Percentiles rank a stretch among this genome's conserved stretches.
Conservation (phyloP, 129 eudicot genomes). For the sunflower (Helianthus annuus) region DNA sequence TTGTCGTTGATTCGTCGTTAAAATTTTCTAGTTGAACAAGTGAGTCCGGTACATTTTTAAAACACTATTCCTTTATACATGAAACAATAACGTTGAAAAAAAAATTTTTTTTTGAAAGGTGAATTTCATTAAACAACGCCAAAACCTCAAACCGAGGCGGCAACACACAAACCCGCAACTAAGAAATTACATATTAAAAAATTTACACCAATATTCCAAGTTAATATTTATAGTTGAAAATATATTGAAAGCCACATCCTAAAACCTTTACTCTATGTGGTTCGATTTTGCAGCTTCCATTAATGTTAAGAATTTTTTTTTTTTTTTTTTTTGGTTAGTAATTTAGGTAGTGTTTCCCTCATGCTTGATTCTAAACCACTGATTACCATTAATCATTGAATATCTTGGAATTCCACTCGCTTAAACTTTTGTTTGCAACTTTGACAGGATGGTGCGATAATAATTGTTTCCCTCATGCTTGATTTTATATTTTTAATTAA, state of each 20-base stretch:
- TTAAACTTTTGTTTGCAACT: slow-evolving; percentile 7
- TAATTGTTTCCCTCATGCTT: slow-evolving; percentile 10
- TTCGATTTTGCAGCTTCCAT: neutral
- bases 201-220: too few species aligned
- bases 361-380: neutral
- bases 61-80: too few species aligned
- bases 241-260: neutral
- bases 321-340: neutral
- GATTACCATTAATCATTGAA: neutral
- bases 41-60: too few species aligned
- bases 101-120: too few species aligned
- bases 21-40: too few species aligned
- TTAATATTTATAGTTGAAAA: too few species aligned
- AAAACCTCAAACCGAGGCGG: too few species aligned
- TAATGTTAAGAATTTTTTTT: neutral
- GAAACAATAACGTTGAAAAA: too few species aligned
- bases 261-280: neutral
- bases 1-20: too few species aligned
- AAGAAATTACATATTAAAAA: too few species aligned
- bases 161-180: too few species aligned
- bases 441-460: slow-evolving; percentile 5
- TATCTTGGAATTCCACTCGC: slow-evolving; percentile 7
- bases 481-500: neutral
- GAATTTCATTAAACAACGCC: too few species aligned
- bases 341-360: neutral